Percentiles rank a stretch among this genome's conserved stretches.
Evolutionary conservation across 2,329 filamentous ascomycete species (phyloP).

Genomic region (Arachnomyces sp.): DNA sequence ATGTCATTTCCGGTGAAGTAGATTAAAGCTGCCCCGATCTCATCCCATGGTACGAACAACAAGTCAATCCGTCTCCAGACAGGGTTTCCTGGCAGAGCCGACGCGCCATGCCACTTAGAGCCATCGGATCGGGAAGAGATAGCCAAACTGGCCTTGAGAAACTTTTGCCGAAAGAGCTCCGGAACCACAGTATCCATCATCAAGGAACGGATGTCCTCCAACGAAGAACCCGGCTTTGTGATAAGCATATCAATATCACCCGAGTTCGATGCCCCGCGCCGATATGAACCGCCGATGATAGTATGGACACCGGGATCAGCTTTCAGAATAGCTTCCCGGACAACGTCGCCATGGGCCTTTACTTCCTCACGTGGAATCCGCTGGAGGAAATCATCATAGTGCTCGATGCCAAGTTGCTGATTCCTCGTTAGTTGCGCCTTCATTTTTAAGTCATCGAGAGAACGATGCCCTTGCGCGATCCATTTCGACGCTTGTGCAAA

Average conservation of each 20-base stretch:
- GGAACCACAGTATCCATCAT: constrained; percentile 56
- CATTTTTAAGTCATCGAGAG: constrained; percentile 59
- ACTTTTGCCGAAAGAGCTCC: constrained; percentile 50
- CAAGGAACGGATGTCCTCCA: constrained; percentile 52
- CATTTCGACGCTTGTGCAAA: constrained; percentile 61
- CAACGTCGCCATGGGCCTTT: constrained; percentile 56
- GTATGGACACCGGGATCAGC: constrained; percentile 60
- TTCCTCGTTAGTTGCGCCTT: constrained; percentile 57
- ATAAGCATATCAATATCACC: constrained; percentile 82
- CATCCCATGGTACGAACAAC: constrained; percentile 67
- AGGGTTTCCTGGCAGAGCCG: constrained; percentile 52
- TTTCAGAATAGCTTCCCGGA: constrained; percentile 49
- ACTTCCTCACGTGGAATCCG: constrained; percentile 75
- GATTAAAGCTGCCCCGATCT: constrained; percentile 78
- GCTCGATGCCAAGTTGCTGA: constrained; percentile 68
- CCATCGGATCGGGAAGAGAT: constrained; percentile 48
- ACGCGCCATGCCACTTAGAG: constrained; percentile 85
- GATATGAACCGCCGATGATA: constrained; percentile 75
- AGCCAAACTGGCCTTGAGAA: constrained; percentile 64
- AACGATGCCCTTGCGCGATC: constrained; percentile 65
- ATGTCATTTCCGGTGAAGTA: constrained; percentile 96
- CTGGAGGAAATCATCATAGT: constrained; percentile 68
- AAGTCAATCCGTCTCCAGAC: constrained; percentile 79
- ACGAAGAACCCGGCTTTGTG: constrained; percentile 55
- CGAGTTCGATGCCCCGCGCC: constrained; percentile 64